Evolutionary conservation across 208 protist species (phyloP).

Genomic region (Crithidia acanthocephali): DNA sequence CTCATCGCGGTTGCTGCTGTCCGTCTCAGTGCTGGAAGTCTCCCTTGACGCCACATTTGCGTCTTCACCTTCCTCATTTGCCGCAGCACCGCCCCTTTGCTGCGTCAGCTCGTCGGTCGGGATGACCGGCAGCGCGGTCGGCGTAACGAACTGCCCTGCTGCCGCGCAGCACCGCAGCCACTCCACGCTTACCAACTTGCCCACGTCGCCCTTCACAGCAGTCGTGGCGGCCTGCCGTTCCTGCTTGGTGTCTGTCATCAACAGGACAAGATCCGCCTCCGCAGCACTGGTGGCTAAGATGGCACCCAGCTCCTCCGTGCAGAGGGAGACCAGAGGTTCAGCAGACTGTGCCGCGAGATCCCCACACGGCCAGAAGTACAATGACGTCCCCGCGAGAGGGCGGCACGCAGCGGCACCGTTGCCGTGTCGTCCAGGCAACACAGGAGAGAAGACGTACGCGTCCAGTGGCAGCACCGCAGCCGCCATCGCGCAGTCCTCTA

Average conservation of each 20-base stretch:
- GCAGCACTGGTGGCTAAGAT: not conserved
- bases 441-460: slow-evolving; percentile 24
- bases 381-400: not conserved
- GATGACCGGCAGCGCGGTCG: not conserved
- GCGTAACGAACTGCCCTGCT: not conserved
- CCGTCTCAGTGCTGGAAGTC: slow-evolving; percentile 5
- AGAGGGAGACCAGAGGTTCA: not conserved
- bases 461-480: slow-evolving; percentile 27
- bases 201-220: not conserved
- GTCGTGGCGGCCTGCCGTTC: not conserved
- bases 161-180: slow-evolving; percentile 31
- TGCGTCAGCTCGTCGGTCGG: not conserved
- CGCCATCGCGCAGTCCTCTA: slow-evolving; percentile 31
- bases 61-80: not conserved
- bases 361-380: not conserved
- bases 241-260: not conserved
- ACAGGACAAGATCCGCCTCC: slow-evolving; percentile 3
- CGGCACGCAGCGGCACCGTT: not conserved
- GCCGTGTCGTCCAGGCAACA: not conserved
- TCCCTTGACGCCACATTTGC: not conserved
- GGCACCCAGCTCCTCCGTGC: slow-evolving; percentile 11
- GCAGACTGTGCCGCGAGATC: not conserved
- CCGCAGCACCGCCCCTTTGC: not conserved
- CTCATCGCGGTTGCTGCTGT: not conserved
- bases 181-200: slow-evolving; percentile 19